These are phyloP conservation scores for Lomentospora prolificans DNA, from an alignment of 2,329 filamentous ascomycete species.

Conservation along the genomic window DNA sequence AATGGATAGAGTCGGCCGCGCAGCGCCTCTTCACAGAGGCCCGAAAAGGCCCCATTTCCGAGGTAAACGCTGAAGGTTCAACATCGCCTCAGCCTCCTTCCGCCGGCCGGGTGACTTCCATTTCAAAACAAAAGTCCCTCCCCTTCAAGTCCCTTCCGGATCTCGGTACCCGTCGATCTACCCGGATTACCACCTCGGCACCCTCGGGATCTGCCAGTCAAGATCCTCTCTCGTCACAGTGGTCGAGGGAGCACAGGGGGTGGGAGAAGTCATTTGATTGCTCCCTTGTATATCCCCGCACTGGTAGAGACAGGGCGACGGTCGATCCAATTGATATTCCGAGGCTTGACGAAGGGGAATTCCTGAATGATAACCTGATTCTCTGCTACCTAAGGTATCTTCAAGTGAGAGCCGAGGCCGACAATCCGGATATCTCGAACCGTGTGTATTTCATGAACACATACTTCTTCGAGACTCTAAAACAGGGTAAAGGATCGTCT, in stretches of 20 bases:
- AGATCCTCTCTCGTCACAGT: conserved; percentile 17
- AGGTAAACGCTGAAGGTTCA: neutral
- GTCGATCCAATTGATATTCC: conserved; percentile 65
- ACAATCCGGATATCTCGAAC: conserved; percentile 44
- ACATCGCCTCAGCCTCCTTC: neutral
- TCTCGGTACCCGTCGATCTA: neutral
- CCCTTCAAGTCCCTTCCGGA: neutral
- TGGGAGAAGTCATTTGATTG: conserved; percentile 46
- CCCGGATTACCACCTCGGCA: neutral
- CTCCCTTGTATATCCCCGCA: conserved; percentile 51
- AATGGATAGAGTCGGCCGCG: neutral
- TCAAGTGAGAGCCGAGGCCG: conserved; percentile 47
- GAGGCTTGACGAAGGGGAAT: conserved; percentile 73
- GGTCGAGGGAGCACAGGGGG: conserved; percentile 38
- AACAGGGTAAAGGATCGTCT: conserved; percentile 34
- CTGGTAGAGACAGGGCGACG: conserved; percentile 50
- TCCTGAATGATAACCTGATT: conserved; percentile 87
- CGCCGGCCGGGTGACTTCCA: neutral
- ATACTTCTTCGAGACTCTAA: conserved; percentile 78
- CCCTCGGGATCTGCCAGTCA: neutral
- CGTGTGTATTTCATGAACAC: conserved; percentile 85
- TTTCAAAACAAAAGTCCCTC: neutral
- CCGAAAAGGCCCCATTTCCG: neutral
- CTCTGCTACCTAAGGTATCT: conserved; percentile 76
- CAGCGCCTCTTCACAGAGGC: neutral